Base-by-base conservation (phyloP, 371 early-diverging fungal species). In the Mortierella sp. region DNA sequence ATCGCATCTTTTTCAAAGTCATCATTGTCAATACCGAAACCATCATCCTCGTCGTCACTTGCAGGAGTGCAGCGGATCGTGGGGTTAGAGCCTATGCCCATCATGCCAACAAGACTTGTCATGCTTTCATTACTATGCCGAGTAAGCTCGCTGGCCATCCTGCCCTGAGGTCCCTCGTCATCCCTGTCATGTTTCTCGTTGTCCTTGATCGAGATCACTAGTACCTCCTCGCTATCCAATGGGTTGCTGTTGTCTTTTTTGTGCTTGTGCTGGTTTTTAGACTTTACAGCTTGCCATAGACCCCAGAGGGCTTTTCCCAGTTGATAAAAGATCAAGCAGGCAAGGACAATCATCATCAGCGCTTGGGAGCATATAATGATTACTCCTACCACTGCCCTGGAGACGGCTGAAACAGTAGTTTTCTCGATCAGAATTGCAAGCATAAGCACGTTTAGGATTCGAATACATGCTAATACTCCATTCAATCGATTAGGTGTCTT, bases 71-170 rank as follows among this genome's bases (percentile, higher is more conserved):
- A 74, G 9, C 47, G 64, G n/a, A 73, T 70, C 13, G 54, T 74
- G 4, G 74, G 80, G 26, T 74, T 73, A 13, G 70, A 66, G 10
- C 75, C 68, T 40, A 75, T 75, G 8, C 75, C 68, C 75, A 80
- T 80, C 75, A 68, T 70, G 1, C 71, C 75, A 10, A 80, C 68
- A 37, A 80, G 55, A 15, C 68, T 70, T 8, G 81, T 62, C 32
- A 79, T 66, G 29, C 80, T 79, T 12, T 60, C 54, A 28, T 53
- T 43, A 22, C 55, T 42, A 10, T 31, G 8, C 1, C 70, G 60
- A 6, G 60, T 26, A 9, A 49, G 63, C 19, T 80, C 81, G 23
- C 64, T 51, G 0, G 75, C 81, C 23, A 17, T 74, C 26, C 81
- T 62, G 23, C 81, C 72, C 1, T 32, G 43, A 61, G 40, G 54